Evolutionary conservation across 2,329 filamentous ascomycete species (phyloP).

Genomic region (Ophiobolus disseminans): DNA sequence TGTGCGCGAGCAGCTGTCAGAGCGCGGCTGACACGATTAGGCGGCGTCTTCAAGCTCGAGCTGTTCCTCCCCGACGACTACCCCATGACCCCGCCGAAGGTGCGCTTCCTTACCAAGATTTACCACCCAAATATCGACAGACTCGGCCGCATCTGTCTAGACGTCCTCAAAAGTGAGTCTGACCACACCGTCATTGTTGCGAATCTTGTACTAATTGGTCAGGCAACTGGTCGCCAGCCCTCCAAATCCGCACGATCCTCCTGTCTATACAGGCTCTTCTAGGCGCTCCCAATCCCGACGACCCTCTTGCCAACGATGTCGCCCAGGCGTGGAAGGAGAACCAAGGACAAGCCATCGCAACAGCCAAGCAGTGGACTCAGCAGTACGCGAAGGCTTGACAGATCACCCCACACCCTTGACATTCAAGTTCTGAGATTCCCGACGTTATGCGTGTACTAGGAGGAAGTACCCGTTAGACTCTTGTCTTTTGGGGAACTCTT

Average conservation of each 20-base stretch:
- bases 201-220: conserved; percentile 6
- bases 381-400: conserved; percentile 68
- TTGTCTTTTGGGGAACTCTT: not conserved
- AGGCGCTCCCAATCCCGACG: conserved; percentile 95
- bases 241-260: conserved; percentile 98
- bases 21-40: conserved; percentile 47
- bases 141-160: conserved; percentile 93
- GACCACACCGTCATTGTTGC: not conserved
- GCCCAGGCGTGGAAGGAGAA: conserved; percentile 98
- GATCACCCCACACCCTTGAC: not conserved
- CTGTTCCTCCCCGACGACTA: conserved; percentile 98
- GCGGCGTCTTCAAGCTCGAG: conserved; percentile 93
- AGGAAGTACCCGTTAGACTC: no score
- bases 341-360: conserved; percentile 88
- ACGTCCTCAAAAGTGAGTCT: conserved; percentile 89
- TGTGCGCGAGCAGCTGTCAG: not conserved
- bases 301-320: conserved; percentile 97
- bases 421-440: not conserved
- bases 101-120: conserved; percentile 97
- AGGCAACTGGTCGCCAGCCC: conserved; percentile 99
- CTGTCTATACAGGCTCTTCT: conserved; percentile 97
- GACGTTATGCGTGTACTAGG: no score
- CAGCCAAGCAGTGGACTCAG: conserved; percentile 89
- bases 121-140: conserved; percentile 99
- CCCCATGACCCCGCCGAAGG: conserved; percentile 98